Evolutionary conservation across 2,329 filamentous ascomycete species (phyloP), one percentile per base, ranked within the genome.

Genomic region (Rugonectria rugulosa): DNA sequence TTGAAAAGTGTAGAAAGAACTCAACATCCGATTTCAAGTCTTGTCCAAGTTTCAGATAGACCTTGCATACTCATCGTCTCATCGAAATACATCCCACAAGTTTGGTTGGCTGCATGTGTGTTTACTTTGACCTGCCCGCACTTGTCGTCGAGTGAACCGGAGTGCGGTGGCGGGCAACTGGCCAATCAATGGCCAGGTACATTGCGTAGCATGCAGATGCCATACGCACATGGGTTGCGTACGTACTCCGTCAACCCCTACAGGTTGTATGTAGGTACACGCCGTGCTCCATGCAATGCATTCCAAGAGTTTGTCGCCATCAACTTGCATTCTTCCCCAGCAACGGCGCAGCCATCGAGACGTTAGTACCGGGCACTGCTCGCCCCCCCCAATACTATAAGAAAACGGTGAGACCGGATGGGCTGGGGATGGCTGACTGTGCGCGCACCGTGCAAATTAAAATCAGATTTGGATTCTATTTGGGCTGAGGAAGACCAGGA

Each of bases 81-180:
- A 54, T 40, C 9, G 14, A 10, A 49, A 20, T 12, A 11, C 26
- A 27, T 32, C 15, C 27, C 4, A 23, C 15, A 21, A n/a, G 24
- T n/a, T 45, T 43, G 20, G 32, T 50, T 36, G 45, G 52, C 24
- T 15, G 31, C 31, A 24, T 32, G 44, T 32, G 41, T 41, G 40
- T 48, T 55, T 49, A 34, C 26, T 19, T 40, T 27, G 27, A 12
- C 26, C n/a, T 6, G 15, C 36, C 32, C 27, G 17, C 40, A 10
- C n/a, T 43, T 23, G 53, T 56, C 46, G 53, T 37, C 46, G 29
- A 50, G 53, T 50, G 46, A 56, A 56, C 53, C 32, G 15, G n/a
- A 37, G 24, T 6, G 17, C 44, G n/a, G n/a, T n/a, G n/a, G 34
- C 27, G 41, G n/a, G 31, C 45, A 11, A 20, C 21, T 12, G 24